Evolutionary conservation across 192 early-diverging fungal genomes (phyloP).

Genomic region (Rhizophagus sp.): DNA sequence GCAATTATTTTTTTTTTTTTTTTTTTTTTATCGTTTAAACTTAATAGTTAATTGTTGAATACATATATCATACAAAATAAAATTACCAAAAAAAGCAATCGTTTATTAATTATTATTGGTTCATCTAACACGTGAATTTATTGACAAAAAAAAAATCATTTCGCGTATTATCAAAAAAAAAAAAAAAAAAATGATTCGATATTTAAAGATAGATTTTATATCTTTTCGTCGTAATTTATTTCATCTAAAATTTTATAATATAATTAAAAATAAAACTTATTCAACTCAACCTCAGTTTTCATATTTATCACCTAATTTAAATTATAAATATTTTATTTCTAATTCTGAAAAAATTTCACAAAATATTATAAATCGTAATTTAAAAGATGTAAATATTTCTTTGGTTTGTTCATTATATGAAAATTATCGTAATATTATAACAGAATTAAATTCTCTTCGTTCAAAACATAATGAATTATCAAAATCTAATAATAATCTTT

Average conservation of each 20-base stretch:
- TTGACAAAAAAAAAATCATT: neutral
- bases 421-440: neutral
- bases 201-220: neutral
- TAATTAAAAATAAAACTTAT: neutral
- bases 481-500: neutral
- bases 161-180: neutral
- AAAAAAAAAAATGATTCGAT: neutral
- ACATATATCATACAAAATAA: too few species aligned
- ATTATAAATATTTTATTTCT: constrained; percentile 16
- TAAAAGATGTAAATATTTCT: constrained; percentile 19
- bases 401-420: neutral
- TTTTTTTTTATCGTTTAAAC: too few species aligned
- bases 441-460: neutral
- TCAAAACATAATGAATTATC: constrained; percentile 19
- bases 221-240: neutral
- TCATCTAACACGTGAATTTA: too few species aligned
- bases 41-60: too few species aligned
- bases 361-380: constrained; percentile 26
- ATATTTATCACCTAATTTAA: constrained; percentile 16
- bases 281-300: neutral
- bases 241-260: neutral
- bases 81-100: too few species aligned
- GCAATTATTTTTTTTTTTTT: too few species aligned
- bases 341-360: neutral
- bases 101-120: too few species aligned